These are phyloP conservation scores for Ricinus communis DNA, from an alignment of 345 rosid species.

Conservation along the genomic window DNA sequence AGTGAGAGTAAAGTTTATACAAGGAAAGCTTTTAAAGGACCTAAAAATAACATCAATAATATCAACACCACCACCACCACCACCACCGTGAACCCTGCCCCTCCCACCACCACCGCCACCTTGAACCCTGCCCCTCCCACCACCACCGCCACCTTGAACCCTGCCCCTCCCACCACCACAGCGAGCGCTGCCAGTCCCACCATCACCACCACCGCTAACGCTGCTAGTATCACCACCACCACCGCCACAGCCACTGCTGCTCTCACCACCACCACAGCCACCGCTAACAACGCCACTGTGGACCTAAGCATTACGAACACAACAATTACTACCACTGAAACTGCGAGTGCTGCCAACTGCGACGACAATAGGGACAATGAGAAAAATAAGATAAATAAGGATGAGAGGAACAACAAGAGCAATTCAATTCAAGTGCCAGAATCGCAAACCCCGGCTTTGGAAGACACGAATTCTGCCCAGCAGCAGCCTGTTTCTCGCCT, in stretches of 20 bases:
- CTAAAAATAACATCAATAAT: conserved; percentile 34
- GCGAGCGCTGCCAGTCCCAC: background rate
- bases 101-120: conserved; percentile 3
- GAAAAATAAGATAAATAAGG: background rate
- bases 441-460: conserved; percentile 34
- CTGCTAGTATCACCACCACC: conserved; percentile 7
- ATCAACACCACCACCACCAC: background rate
- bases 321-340: background rate
- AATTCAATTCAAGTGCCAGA: conserved; percentile 35
- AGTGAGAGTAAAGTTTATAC: conserved; percentile 67
- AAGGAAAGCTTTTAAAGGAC: conserved; percentile 66
- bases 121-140: conserved; percentile 15
- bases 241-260: conserved; percentile 10
- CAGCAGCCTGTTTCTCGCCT: conserved; percentile 32
- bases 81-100: background rate
- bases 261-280: background rate
- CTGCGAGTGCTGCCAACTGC: background rate
- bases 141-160: conserved; percentile 9
- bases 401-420: conserved; percentile 10
- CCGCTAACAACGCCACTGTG: background rate
- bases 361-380: background rate
- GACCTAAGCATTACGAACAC: background rate
- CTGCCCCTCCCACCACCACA: conserved; percentile 10
- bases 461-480: conserved; percentile 33
- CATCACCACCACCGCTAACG: conserved; percentile 7